Percentiles rank a stretch among this genome's conserved stretches.
These are phyloP conservation scores for Davidsoniella neocaledoniae DNA, from an alignment of 2,329 filamentous ascomycete species.

Conservation along the genomic window DNA sequence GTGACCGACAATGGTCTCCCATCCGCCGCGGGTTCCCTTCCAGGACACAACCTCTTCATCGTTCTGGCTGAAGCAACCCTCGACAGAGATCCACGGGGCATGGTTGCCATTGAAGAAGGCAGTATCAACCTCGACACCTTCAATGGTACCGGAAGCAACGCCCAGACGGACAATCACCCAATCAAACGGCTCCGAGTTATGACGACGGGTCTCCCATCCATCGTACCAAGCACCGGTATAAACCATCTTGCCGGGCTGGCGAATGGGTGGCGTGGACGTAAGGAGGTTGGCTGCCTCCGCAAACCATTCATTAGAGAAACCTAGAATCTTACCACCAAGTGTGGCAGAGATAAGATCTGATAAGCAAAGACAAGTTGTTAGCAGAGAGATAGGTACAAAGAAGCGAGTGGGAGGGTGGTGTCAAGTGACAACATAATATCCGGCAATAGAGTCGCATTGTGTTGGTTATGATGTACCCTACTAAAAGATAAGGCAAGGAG, in stretches of 20 bases:
- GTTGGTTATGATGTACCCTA: too few species aligned
- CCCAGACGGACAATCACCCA: slow-evolving; percentile 51
- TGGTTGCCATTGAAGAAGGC: slow-evolving; percentile 72
- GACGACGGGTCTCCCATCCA: slow-evolving; percentile 51
- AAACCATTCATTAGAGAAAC: slow-evolving; percentile 53
- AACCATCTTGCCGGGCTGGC: slow-evolving; percentile 50
- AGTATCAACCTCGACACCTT: slow-evolving; percentile 65
- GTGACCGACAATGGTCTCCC: slow-evolving; percentile 54
- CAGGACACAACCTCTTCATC: slow-evolving; percentile 48
- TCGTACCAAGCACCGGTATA: slow-evolving; percentile 55
- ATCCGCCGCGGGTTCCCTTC: slow-evolving; percentile 41
- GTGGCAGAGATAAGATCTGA: slow-evolving; percentile 44
- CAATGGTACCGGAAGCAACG: slow-evolving; percentile 53
- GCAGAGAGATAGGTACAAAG: background rate
- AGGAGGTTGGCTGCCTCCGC: slow-evolving; percentile 47
- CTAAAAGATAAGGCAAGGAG: too few species aligned
- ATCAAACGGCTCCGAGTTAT: slow-evolving; percentile 48
- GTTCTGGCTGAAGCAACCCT: slow-evolving; percentile 51
- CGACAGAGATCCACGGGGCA: slow-evolving; percentile 61
- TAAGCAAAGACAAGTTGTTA: slow-evolving; percentile 1
- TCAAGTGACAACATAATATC: background rate
- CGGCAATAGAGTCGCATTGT: too few species aligned
- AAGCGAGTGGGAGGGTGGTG: background rate
- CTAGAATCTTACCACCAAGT: slow-evolving; percentile 46
- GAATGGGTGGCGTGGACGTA: slow-evolving; percentile 45